These are phyloP conservation scores for Aquilaria yunnanensis DNA, from an alignment of 345 rosid genomes.

Conservation along the genomic window DNA sequence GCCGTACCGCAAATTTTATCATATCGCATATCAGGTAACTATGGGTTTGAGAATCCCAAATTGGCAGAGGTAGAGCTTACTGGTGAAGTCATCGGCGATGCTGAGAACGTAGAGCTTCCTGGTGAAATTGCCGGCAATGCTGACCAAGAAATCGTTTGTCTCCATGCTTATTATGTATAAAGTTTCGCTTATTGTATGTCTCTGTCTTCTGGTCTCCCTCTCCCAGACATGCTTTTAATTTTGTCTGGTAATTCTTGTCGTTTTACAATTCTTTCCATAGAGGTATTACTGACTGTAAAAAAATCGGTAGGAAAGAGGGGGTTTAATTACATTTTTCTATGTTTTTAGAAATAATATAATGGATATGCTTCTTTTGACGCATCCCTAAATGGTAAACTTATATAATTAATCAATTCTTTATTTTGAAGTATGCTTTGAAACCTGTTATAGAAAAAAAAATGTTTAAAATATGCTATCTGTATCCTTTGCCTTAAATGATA, in stretches of 20 bases:
- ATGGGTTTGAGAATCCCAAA: too few relatives aligned
- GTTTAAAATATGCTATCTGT: too few relatives aligned
- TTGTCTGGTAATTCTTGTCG: constrained; percentile 42
- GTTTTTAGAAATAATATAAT: not conserved
- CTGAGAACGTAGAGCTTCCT: constrained; percentile 36
- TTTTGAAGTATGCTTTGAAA: too few relatives aligned
- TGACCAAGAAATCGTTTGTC: constrained; percentile 54
- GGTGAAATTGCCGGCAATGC: constrained; percentile 35
- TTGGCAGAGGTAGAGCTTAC: too few relatives aligned
- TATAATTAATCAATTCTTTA: too few relatives aligned
- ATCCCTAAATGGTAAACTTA: too few relatives aligned
- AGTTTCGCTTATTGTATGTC: constrained; percentile 24
- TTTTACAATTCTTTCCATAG: constrained; percentile 51
- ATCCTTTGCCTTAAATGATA: too few relatives aligned
- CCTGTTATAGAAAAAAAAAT: too few relatives aligned
- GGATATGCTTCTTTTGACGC: too few relatives aligned
- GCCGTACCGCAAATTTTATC: too few relatives aligned
- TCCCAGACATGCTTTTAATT: constrained; percentile 36
- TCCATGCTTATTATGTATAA: constrained; percentile 41
- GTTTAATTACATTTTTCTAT: not conserved
- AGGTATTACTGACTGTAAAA: constrained; percentile 48
- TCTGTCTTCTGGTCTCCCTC: constrained; percentile 14
- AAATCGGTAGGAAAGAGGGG: not conserved
- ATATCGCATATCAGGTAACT: too few relatives aligned
- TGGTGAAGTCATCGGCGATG: too few relatives aligned